Conservation (phyloP, 179 eudicot species). For the Sideroxylon spinosum region DNA sequence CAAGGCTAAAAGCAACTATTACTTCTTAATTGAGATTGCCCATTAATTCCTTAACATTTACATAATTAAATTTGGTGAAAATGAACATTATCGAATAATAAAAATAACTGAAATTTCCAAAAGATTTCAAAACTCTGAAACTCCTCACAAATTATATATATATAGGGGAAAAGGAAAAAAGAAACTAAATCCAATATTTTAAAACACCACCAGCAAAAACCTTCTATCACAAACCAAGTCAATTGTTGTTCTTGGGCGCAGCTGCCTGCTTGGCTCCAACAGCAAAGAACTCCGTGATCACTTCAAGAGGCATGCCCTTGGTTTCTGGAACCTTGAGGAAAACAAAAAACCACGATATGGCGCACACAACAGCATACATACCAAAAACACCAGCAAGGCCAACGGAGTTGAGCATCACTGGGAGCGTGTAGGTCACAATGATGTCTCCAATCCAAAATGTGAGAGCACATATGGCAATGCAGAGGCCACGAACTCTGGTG, state of each 20-base stretch:
- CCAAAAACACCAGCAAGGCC: constrained; percentile 70
- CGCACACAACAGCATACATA: constrained; percentile 63
- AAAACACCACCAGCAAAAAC: neutral
- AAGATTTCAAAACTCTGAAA: constrained; percentile 4
- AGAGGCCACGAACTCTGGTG: constrained; percentile 69
- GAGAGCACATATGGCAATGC: constrained; percentile 74
- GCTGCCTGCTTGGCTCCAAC: constrained; percentile 55
- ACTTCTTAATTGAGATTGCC: no score
- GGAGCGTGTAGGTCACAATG: constrained; percentile 66
- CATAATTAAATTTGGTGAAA: no score
- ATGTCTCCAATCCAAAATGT: constrained; percentile 70
- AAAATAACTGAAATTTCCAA: neutral
- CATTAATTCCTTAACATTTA: no score
- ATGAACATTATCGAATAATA: no score
- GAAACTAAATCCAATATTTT: neutral
- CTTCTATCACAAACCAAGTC: constrained; percentile 20
- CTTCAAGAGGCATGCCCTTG: constrained; percentile 86
- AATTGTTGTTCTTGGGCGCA: constrained; percentile 36
- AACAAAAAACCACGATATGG: constrained; percentile 60
- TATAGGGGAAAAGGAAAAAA: neutral
- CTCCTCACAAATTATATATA: constrained; percentile 5
- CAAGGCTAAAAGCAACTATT: no score
- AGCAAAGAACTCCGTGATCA: constrained; percentile 69
- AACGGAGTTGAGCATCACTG: constrained; percentile 56
- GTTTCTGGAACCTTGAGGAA: constrained; percentile 78